Conservation (phyloP, 75 land plant species). For the Picea glauca region DNA sequence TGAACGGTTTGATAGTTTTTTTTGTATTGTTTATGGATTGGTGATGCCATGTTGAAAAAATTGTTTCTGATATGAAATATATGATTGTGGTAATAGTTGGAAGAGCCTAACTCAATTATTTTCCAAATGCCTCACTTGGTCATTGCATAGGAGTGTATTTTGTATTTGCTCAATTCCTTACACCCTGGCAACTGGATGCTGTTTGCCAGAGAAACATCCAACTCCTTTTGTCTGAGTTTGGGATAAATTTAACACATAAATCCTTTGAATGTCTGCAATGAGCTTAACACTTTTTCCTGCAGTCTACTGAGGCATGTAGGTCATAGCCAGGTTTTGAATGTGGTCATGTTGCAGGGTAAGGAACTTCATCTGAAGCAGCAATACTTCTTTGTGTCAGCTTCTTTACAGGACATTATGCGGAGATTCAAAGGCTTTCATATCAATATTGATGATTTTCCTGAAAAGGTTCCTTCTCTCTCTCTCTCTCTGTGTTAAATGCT, state of each 20-base stretch:
- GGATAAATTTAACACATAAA: background rate
- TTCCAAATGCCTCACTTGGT: background rate
- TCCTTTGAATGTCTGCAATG: constrained; percentile 1
- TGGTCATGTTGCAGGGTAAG: constrained; percentile 55
- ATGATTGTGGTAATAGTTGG: background rate
- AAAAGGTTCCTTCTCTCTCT: constrained; percentile 38
- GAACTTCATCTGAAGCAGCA: constrained; percentile 79
- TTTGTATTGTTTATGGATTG: background rate
- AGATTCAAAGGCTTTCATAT: constrained; percentile 62
- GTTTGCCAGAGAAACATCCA: background rate
- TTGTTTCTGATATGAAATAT: background rate
- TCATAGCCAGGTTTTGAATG: constrained; percentile 3
- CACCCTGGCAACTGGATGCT: background rate
- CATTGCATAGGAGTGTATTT: background rate
- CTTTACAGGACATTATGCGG: constrained; percentile 67
- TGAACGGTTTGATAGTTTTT: background rate
- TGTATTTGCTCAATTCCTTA: background rate
- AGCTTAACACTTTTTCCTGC: constrained; percentile 1
- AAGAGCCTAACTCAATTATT: background rate
- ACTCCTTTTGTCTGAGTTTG: background rate
- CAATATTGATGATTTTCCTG: constrained; percentile 52
- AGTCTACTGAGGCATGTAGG: background rate
- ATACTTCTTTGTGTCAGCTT: constrained; percentile 80
- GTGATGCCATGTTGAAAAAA: background rate
- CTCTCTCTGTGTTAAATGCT: background rate